Conservation (phyloP, 2,329 filamentous ascomycete genomes). For the Apiospora rasikravindrae region DNA sequence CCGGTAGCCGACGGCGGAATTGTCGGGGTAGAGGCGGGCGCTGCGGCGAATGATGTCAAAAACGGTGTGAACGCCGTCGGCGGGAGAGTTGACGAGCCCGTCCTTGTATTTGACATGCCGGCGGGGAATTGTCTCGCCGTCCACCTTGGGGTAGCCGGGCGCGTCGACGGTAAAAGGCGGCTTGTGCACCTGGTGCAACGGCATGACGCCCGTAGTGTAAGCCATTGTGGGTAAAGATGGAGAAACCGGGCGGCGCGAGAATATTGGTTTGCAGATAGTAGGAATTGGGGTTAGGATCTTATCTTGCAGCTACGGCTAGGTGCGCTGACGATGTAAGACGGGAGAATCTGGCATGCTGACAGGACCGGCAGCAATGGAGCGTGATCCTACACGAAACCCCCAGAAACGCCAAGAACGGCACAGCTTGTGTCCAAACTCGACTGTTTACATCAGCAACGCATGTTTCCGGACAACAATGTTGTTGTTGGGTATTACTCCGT, state of each 20-base stretch:
- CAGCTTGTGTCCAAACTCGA: not conserved
- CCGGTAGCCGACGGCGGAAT: conserved; percentile 72
- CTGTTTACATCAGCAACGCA: not conserved
- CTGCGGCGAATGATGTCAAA: conserved; percentile 73
- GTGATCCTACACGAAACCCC: not conserved
- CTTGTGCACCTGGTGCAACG: conserved; percentile 66
- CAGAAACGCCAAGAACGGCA: not conserved
- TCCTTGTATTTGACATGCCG: conserved; percentile 75
- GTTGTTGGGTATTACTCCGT: not conserved
- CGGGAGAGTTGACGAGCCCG: conserved; percentile 68
- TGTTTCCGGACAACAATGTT: not conserved
- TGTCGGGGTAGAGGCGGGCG: conserved; percentile 65
- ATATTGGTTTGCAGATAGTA: not conserved
- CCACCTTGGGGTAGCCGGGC: conserved; percentile 70
- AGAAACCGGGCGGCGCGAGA: not conserved
- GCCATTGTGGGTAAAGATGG: not conserved
- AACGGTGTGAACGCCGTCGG: conserved; percentile 74
- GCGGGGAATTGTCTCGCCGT: conserved; percentile 81
- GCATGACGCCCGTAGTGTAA: conserved; percentile 46
- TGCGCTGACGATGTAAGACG: not conserved
- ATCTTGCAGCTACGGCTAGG: not conserved
- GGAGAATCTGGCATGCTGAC: not conserved
- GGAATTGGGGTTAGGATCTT: not conserved
- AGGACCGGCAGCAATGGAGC: not conserved
- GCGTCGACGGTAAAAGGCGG: conserved; percentile 78